Percentiles rank a stretch among this genome's conserved stretches.
phyloP scores from a whole-genome alignment of 306 rosid genomes.

The Biancaea sappan region DNA sequence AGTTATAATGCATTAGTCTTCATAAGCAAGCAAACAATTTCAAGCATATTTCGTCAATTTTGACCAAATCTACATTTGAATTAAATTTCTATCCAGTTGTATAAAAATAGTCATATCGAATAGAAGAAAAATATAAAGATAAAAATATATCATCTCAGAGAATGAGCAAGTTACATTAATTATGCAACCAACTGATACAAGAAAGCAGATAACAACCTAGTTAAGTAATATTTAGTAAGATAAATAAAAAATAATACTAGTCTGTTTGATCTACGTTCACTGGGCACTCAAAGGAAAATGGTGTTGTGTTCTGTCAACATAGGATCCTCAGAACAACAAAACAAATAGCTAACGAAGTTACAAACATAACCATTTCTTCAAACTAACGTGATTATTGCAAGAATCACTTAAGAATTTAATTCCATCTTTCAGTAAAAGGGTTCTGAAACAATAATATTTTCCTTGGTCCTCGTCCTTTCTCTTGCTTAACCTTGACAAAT shows the following conservation, averaged over 20 bases:
- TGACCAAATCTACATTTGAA: background rate
- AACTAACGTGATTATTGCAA: background rate
- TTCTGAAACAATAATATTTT: background rate
- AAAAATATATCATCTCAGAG: background rate
- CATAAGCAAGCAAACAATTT: background rate
- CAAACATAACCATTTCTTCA: background rate
- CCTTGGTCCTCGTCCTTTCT: background rate
- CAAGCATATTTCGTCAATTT: background rate
- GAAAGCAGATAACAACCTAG: background rate
- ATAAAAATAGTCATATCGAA: background rate
- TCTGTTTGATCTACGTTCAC: background rate
- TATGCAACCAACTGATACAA: background rate
- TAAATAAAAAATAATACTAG: background rate
- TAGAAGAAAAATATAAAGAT: background rate
- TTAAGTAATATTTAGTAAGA: background rate
- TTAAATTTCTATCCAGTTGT: background rate
- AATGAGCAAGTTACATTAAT: background rate
- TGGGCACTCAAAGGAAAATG: background rate
- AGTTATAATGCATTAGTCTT: background rate
- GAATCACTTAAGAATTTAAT: background rate
- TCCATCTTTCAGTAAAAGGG: background rate
- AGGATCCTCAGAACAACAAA: constrained; percentile 1
- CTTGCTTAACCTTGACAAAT: background rate
- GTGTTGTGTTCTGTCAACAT: background rate
- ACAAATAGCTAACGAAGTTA: background rate